A percentile compares a stretch with the other conserved stretches of the same genome.
Conservation (phyloP, 129 eudicot genomes). For the Helichrysum umbraculigerum region DNA sequence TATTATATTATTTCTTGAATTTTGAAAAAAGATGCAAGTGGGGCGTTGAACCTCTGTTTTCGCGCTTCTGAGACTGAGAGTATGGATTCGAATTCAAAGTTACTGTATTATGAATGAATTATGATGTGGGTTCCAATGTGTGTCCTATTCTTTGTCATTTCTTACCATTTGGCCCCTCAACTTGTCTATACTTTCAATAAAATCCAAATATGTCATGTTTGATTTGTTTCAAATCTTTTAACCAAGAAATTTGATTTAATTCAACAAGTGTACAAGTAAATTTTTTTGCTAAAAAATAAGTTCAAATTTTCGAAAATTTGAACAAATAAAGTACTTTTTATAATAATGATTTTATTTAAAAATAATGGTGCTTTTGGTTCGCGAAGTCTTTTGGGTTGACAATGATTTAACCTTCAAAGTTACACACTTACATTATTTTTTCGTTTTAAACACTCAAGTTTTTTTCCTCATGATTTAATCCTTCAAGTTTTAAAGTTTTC, state of each 20-base stretch:
- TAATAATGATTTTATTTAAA: no score
- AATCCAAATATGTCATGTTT: neutral
- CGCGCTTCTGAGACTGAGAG: slow-evolving; percentile 8
- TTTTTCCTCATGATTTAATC: no score
- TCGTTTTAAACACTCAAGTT: no score
- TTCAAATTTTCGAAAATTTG: no score
- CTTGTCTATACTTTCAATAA: neutral
- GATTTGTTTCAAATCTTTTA: neutral
- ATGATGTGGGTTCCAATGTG: slow-evolving; percentile 4
- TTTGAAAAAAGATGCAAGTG: slow-evolving; percentile 1
- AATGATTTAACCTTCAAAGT: no score
- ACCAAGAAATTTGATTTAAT: neutral
- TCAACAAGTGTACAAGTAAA: neutral
- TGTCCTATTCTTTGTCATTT: slow-evolving; percentile 15
- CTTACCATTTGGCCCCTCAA: slow-evolving; percentile 16
- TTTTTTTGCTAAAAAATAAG: neutral
- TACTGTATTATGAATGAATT: no score
- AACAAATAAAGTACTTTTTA: neutral
- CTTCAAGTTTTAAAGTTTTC: no score
- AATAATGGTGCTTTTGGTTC: no score
- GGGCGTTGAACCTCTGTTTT: slow-evolving; percentile 11
- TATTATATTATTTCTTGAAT: neutral
- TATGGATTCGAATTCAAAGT: slow-evolving; percentile 14
- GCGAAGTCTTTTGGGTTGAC: no score
- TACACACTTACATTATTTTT: no score